Percentiles rank a stretch among this genome's conserved stretches.
Evolutionary conservation across 305 asterid genomes (phyloP).

Genomic region (Fraxinus ornus): DNA sequence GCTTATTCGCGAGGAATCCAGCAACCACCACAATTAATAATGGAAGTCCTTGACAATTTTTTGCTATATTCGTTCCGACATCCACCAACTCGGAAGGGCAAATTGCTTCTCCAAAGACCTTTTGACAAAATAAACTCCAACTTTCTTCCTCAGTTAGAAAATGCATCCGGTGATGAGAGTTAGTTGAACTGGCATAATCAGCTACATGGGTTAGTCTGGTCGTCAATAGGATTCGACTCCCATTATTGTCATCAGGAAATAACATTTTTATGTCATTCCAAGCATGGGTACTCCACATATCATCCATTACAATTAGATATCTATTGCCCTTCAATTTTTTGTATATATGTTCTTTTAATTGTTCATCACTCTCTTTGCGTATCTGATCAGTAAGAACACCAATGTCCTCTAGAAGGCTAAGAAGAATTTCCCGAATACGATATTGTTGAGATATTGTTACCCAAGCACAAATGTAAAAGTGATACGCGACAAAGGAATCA

Average conservation of each 20-base stretch:
- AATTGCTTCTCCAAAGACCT: neutral
- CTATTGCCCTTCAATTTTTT: neutral
- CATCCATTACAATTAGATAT: conserved; percentile 8
- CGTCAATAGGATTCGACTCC: neutral
- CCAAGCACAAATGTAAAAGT: neutral
- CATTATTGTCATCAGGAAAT: neutral
- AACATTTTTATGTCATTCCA: neutral
- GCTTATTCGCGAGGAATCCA: neutral
- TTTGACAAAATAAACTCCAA: neutral
- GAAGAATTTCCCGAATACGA: neutral
- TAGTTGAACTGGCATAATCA: neutral
- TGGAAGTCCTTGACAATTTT: conserved; percentile 1
- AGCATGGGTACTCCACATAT: neutral
- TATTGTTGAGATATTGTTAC: neutral
- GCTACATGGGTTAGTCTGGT: conserved; percentile 3
- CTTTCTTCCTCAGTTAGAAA: neutral
- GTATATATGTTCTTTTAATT: neutral
- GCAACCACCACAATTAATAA: conserved; percentile 8
- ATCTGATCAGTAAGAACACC: neutral
- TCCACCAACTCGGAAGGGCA: neutral
- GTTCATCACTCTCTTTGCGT: neutral
- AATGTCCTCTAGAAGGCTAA: neutral
- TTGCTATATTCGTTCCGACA: neutral
- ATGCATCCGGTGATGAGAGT: neutral
- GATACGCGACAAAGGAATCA: neutral